Evolutionary conservation across 2,329 filamentous ascomycete species (phyloP).

Genomic region (Pseudogymnoascus sp.): DNA sequence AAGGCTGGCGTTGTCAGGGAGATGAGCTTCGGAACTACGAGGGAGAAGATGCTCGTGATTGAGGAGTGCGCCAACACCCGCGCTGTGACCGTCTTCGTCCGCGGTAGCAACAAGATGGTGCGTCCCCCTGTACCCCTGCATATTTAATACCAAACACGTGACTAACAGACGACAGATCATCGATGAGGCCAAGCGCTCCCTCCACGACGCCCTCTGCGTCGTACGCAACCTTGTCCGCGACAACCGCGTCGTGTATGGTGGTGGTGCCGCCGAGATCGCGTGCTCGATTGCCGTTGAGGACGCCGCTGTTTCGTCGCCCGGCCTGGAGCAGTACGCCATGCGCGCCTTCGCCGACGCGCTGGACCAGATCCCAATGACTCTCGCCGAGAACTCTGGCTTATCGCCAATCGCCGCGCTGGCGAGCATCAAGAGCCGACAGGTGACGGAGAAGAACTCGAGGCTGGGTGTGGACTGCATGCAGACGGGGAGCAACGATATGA

Average conservation of each 20-base stretch:
- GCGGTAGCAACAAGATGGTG: constrained; percentile 99
- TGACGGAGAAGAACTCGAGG: constrained; percentile 72
- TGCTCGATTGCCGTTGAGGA: constrained; percentile 96
- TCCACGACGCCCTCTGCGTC: constrained; percentile 96
- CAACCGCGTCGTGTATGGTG: constrained; percentile 95
- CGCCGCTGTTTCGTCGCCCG: constrained; percentile 86
- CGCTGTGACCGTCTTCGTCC: constrained; percentile 91
- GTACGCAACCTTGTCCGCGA: constrained; percentile 94
- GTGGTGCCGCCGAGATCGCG: constrained; percentile 92
- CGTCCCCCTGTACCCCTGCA: constrained; percentile 27
- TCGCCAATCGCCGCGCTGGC: constrained; percentile 94
- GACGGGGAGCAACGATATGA: constrained; percentile 93
- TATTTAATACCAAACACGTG: constrained; percentile 9
- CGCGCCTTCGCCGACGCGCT: constrained; percentile 93
- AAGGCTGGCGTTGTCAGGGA: constrained; percentile 84
- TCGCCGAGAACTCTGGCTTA: constrained; percentile 94
- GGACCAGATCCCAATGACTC: constrained; percentile 87
- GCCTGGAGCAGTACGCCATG: constrained; percentile 99
- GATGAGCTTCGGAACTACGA: constrained; percentile 93
- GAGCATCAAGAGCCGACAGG: constrained; percentile 91
- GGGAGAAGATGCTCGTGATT: constrained; percentile 99
- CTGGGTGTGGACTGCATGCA: constrained; percentile 98
- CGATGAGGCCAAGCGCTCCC: constrained; percentile 94
- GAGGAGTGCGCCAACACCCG: constrained; percentile 98
- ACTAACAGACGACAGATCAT: constrained; percentile 63